phyloP scores from a whole-genome alignment of 192 early-diverging fungal species.

The Linnemannia schmuckeri region DNA sequence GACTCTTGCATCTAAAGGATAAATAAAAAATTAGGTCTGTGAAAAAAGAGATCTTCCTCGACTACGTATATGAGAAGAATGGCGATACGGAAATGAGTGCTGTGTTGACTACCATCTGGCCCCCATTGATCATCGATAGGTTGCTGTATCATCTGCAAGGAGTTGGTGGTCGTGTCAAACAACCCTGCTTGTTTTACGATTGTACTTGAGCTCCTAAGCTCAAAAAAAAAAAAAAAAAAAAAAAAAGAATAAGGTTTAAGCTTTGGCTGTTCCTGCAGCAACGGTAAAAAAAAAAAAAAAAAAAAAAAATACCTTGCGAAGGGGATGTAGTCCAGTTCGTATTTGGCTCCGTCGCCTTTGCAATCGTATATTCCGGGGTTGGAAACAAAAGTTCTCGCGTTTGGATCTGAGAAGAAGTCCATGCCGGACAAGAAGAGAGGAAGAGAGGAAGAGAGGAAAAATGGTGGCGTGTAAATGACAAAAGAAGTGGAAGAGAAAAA shows the following conservation, averaged over 20 bases:
- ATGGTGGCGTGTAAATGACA: background rate
- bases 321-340: constrained; percentile 20
- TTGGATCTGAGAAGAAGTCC: background rate
- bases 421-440: background rate
- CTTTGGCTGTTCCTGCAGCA: background rate
- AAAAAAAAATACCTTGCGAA: constrained; percentile 12
- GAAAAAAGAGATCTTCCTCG: background rate
- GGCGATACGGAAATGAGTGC: too few relatives aligned
- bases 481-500: background rate
- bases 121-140: background rate
- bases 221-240: background rate
- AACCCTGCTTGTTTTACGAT: constrained; percentile 9
- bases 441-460: background rate
- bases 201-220: constrained; percentile 8
- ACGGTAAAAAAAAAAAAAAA: background rate
- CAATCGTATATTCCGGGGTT: background rate
- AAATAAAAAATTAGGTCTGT: background rate
- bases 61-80: too few relatives aligned
- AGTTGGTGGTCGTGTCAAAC: background rate
- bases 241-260: background rate
- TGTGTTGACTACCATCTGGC: background rate
- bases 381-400: background rate
- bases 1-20: constrained; percentile 1
- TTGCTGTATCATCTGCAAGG: background rate
- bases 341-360: background rate